Base-by-base conservation (phyloP, 2,329 filamentous ascomycete species). In the Teratosphaeria zuluensis region DNA sequence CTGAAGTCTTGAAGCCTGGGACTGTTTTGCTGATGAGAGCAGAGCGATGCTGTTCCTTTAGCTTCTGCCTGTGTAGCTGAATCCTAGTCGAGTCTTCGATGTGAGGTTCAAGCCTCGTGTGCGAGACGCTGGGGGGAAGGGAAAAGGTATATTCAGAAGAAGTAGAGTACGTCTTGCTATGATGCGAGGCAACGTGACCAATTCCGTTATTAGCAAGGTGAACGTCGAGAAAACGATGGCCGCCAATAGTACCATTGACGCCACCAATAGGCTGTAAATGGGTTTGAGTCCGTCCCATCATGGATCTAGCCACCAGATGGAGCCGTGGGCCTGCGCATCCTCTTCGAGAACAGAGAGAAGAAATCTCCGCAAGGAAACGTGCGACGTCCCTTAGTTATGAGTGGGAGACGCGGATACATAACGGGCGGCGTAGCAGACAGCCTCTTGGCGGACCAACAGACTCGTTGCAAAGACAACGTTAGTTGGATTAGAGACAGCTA, bases 1-100 rank as follows among this genome's bases (percentile, higher is more conserved):
- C 70, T 56, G 68, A 69, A 57, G 71, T 72, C 61, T 66, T 70
- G 61, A 69, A 68, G 28, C 70, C 71, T 51, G 71, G 71, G 53
- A 73, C 69, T 5, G 61, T 62, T 53, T 61, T 64, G 61, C 61
- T 67, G 58, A 69, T 63, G 38, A 64, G 51, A 28, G 63, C 61
- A 58, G 58, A 62, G 31, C 59, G 59, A 58, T 67, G 59, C 59
- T 68, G 61, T 59, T 67, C 67, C n/a, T 58, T 59, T 42, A 68
- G 53, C 48, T 64, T 58, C 59, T 71, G 68, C 55, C 60, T 58
- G 60, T 70, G 69, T 52, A 71, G 64, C 33, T 69, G 66, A 6
- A 69, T 62, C 55, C 68, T 58, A 4, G 68, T 70, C 11, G 60
- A 63, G 9, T 70, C 68, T 33, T 68, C 67, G 30, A 58, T 51